These are phyloP conservation scores for Trichophyton mentagrophytes DNA, from an alignment of 2,329 filamentous ascomycete genomes.

Conservation along the genomic window DNA sequence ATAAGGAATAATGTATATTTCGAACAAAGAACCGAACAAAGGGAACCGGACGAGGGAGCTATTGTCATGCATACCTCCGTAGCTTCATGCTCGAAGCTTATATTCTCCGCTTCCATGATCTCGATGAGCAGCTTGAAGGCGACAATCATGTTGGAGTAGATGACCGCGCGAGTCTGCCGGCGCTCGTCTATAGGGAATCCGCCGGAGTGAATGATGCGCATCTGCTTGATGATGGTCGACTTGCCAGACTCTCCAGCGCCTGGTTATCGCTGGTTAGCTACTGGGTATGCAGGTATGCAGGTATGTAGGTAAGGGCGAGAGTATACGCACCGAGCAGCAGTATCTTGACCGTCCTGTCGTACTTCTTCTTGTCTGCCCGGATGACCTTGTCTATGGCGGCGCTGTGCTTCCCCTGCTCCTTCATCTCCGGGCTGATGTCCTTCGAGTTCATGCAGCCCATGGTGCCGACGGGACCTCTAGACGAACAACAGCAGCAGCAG, in stretches of 20 bases:
- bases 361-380: constrained; percentile 73
- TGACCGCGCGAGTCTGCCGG: constrained; percentile 86
- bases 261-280: constrained; percentile 25
- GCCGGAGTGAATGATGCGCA: constrained; percentile 92
- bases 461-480: neutral
- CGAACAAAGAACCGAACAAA: neutral
- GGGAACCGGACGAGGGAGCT: neutral
- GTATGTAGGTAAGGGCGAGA: no score
- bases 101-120: constrained; percentile 75
- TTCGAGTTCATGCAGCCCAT: constrained; percentile 38
- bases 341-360: constrained; percentile 84
- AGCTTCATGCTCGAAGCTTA: constrained; percentile 62
- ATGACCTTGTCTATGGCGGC: constrained; percentile 74
- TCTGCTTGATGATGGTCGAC: constrained; percentile 95
- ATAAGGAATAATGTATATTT: neutral
- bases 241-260: constrained; percentile 93
- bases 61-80: constrained; percentile 50
- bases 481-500: neutral
- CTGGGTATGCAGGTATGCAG: no score
- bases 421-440: constrained; percentile 27
- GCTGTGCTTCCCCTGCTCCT: constrained; percentile 31
- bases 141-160: constrained; percentile 88
- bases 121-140: constrained; percentile 83
- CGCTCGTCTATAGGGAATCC: constrained; percentile 84
- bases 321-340: constrained; percentile 64